Conservation (phyloP, 495 filamentous ascomycete genomes). For the Podospora bellae-mahoneyi region DNA sequence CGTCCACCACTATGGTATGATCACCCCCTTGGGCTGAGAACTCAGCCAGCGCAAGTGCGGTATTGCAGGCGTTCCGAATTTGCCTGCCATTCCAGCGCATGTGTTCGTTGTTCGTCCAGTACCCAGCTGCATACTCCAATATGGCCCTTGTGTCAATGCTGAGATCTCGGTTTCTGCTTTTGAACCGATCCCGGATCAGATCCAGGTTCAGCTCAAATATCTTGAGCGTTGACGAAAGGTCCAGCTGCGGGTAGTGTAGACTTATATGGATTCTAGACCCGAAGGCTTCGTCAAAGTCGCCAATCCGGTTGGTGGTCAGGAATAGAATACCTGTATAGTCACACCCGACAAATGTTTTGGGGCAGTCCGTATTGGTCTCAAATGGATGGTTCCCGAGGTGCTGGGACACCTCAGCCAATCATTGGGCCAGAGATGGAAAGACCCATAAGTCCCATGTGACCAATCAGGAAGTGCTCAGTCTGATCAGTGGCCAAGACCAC, state of each 20-base stretch:
- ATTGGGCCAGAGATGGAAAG: no score
- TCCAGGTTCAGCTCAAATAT: slow-evolving; percentile 23
- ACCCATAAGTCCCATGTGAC: no score
- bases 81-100: slow-evolving; percentile 43
- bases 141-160: slow-evolving; percentile 10
- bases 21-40: slow-evolving; percentile 8
- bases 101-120: slow-evolving; percentile 4
- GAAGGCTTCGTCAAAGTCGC: slow-evolving; percentile 53
- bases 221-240: background rate
- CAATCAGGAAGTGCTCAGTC: no score
- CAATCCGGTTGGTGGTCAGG: slow-evolving; percentile 54
- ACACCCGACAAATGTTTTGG: no score
- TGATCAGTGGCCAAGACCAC: no score
- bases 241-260: slow-evolving; percentile 43
- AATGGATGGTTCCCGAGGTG: no score
- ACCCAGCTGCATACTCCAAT: slow-evolving; percentile 9
- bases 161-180: background rate
- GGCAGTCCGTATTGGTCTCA: no score
- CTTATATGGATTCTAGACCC: slow-evolving; percentile 51
- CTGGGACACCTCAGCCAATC: no score
- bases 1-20: background rate
- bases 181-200: background rate
- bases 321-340: no score
- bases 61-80: slow-evolving; percentile 45
- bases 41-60: slow-evolving; percentile 36